Conservation (phyloP, 2,329 filamentous ascomycete species). For the Rutstroemia sp. region DNA sequence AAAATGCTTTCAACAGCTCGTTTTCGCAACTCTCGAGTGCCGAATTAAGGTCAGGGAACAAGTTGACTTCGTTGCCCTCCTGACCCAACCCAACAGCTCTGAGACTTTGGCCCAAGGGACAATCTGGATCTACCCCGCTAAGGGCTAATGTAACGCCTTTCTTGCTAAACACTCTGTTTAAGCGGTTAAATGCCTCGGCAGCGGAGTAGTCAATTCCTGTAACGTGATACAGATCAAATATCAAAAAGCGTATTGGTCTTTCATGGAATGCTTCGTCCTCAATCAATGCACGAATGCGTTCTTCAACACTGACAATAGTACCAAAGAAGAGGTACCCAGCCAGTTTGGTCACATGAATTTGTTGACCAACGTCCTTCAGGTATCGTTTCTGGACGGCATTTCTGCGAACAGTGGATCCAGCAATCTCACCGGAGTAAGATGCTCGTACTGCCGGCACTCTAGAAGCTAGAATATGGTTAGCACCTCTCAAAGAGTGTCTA, state of each 20-base stretch:
- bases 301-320: conserved; percentile 92
- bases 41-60: conserved; percentile 86
- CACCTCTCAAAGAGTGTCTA: neutral
- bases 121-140: conserved; percentile 71
- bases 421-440: conserved; percentile 82
- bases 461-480: conserved; percentile 43
- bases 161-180: conserved; percentile 73
- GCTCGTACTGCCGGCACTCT: conserved; percentile 82
- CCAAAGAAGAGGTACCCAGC: conserved; percentile 97
- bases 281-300: conserved; percentile 73
- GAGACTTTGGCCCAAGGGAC: conserved; percentile 69
- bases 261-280: conserved; percentile 72
- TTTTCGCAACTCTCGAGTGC: conserved; percentile 94
- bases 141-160: conserved; percentile 76
- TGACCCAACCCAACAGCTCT: conserved; percentile 76
- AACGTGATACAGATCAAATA: conserved; percentile 84
- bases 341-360: conserved; percentile 87
- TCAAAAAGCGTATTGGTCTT: conserved; percentile 78
- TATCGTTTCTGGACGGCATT: conserved; percentile 87
- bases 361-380: conserved; percentile 73
- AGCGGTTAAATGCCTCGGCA: conserved; percentile 87
- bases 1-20: conserved; percentile 76
- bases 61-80: conserved; percentile 64
- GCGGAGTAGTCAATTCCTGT: conserved; percentile 94
- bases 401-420: conserved; percentile 84